phyloP scores from a whole-genome alignment of 768 basidiomycete species.

The Tylopilus sp. region DNA sequence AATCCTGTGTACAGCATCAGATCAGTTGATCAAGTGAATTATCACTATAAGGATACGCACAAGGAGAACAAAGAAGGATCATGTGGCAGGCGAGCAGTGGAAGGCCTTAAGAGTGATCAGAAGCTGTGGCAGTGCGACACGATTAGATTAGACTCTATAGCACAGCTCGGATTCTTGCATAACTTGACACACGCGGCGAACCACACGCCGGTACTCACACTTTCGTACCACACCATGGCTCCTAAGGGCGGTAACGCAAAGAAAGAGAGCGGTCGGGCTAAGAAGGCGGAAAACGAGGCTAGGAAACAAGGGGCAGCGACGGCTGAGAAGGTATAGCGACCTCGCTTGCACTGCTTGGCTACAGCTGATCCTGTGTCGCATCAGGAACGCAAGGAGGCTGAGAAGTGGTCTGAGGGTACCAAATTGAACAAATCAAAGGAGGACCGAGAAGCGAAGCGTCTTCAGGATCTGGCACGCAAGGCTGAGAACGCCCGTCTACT shows the following conservation, averaged over 20 bases:
- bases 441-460: conserved; percentile 78
- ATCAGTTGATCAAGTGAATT: background rate
- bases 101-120: conserved; percentile 10
- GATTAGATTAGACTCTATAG: conserved; percentile 21
- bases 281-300: conserved; percentile 87
- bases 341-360: background rate
- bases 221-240: conserved; percentile 48
- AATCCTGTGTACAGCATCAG: background rate
- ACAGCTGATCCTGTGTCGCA: conserved; percentile 1
- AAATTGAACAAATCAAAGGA: conserved; percentile 66
- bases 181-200: conserved; percentile 1
- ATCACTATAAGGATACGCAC: background rate
- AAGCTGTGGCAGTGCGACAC: conserved; percentile 23
- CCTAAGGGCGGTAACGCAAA: conserved; percentile 89
- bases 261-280: conserved; percentile 86
- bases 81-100: background rate
- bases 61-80: background rate
- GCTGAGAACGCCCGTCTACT: conserved; percentile 81
- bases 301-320: conserved; percentile 68
- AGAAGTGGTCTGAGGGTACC: conserved; percentile 62
- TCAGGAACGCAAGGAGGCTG: conserved; percentile 72
- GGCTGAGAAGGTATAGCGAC: conserved; percentile 51
- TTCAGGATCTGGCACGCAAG: conserved; percentile 79
- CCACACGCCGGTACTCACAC: conserved; percentile 5
- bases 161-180: conserved; percentile 10